Evolutionary conservation across 441 rosid genomes (phyloP).

Genomic region (Syzygium syzygioides): DNA sequence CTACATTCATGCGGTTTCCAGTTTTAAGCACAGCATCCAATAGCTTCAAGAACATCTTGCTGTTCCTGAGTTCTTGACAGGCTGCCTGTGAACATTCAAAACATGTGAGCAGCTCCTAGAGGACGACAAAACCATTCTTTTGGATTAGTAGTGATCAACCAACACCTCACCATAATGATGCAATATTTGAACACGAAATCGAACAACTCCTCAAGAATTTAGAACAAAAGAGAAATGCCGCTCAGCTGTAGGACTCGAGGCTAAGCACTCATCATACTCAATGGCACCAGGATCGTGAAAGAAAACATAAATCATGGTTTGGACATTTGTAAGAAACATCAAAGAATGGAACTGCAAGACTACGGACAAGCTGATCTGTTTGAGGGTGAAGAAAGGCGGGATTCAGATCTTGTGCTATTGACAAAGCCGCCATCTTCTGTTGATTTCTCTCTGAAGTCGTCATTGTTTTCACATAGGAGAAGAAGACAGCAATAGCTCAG

Average conservation of each 20-base stretch:
- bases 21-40: conserved; percentile 83
- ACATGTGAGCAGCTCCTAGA: neutral
- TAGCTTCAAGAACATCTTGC: conserved; percentile 78
- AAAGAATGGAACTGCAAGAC: neutral
- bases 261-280: neutral
- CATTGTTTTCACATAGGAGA: neutral
- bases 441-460: neutral
- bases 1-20: conserved; percentile 85
- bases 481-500: neutral
- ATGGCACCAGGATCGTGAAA: neutral
- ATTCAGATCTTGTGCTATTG: neutral
- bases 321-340: neutral
- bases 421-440: neutral
- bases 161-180: neutral
- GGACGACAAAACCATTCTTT: neutral
- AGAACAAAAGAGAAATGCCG: neutral
- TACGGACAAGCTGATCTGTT: neutral
- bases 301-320: neutral
- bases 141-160: neutral
- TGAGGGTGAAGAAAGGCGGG: neutral
- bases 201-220: neutral
- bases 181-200: neutral
- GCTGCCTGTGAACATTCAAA: conserved; percentile 42
- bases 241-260: neutral
- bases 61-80: conserved; percentile 60